These are phyloP conservation scores for Penicillium sp. DNA, from an alignment of 2,329 filamentous ascomycete species.

Conservation along the genomic window DNA sequence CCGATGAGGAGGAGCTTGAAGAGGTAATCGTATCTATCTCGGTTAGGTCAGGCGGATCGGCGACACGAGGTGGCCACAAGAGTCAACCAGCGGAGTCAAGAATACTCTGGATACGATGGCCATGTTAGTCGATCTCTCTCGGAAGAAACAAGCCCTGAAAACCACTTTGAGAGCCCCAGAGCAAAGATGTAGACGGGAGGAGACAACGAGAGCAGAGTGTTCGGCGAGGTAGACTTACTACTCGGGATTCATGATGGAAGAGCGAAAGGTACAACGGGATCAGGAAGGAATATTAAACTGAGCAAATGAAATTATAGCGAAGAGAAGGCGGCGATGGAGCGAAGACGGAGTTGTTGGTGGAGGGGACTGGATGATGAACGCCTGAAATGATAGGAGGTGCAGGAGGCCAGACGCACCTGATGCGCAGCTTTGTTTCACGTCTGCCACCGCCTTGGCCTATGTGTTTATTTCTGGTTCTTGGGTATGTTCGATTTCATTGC, in stretches of 20 bases:
- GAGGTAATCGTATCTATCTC: conserved; percentile 95
- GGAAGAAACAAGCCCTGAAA: background rate
- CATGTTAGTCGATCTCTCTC: conserved; percentile 8
- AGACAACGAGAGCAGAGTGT: conserved; percentile 4
- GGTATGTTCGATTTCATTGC: background rate
- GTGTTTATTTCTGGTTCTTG: background rate
- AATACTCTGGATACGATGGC: conserved; percentile 24
- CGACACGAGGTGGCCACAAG: conserved; percentile 6
- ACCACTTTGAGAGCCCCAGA: background rate
- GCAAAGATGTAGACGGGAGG: conserved; percentile 6
- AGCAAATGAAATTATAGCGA: conserved; percentile 1
- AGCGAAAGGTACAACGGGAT: conserved; percentile 4
- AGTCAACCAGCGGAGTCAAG: background rate
- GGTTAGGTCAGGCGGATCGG: conserved; percentile 26
- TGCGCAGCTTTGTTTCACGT: conserved; percentile 26
- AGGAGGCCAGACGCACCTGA: conserved; percentile 26
- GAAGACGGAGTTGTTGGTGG: conserved; percentile 15
- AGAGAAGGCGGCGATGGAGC: conserved; percentile 15
- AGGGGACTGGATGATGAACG: conserved; percentile 28
- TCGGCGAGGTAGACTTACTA: conserved; percentile 38
- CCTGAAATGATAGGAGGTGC: conserved; percentile 32
- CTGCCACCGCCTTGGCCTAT: conserved; percentile 5
- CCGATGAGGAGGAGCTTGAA: conserved; percentile 99
- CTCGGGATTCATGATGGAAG: conserved; percentile 50
- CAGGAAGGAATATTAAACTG: background rate